These are phyloP conservation scores for Platismatia glauca DNA, from an alignment of 495 filamentous ascomycete species.

Conservation along the genomic window DNA sequence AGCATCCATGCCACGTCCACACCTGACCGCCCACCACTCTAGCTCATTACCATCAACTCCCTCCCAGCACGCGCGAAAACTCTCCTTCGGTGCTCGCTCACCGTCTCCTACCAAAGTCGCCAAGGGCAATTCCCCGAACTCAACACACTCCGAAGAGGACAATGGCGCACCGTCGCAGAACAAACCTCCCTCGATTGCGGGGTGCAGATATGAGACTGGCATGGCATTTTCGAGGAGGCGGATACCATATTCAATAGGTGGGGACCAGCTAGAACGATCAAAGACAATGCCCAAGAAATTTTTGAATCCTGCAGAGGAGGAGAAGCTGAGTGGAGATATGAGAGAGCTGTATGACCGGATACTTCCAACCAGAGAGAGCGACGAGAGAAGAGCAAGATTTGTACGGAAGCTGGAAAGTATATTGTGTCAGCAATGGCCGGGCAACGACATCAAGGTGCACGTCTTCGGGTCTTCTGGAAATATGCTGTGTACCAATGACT, in stretches of 20 bases:
- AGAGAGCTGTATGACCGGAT: slow-evolving; percentile 73
- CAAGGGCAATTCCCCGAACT: slow-evolving; percentile 75
- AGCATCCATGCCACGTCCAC: slow-evolving; percentile 30
- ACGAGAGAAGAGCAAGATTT: slow-evolving; percentile 61
- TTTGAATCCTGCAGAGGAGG: slow-evolving; percentile 66
- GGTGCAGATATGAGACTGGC: slow-evolving; percentile 78
- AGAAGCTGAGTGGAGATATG: slow-evolving; percentile 71
- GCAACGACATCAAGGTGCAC: slow-evolving; percentile 78
- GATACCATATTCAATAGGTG: slow-evolving; percentile 86
- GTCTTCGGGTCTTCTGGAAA: slow-evolving; percentile 98
- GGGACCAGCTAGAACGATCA: slow-evolving; percentile 59
- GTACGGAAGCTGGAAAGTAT: slow-evolving; percentile 78
- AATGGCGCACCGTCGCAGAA: slow-evolving; percentile 11
- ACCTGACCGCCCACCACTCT: slow-evolving; percentile 58
- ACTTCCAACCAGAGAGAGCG: slow-evolving; percentile 72
- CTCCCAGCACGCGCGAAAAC: slow-evolving; percentile 75
- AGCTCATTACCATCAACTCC: slow-evolving; percentile 92
- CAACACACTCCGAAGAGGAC: slow-evolving; percentile 73
- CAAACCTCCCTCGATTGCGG: slow-evolving; percentile 31
- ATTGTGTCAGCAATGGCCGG: slow-evolving; percentile 85
- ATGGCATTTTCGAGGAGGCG: slow-evolving; percentile 63
- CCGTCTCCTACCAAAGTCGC: slow-evolving; percentile 68
- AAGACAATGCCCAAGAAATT: slow-evolving; percentile 56
- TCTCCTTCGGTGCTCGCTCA: slow-evolving; percentile 74
- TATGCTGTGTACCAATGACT: slow-evolving; percentile 88